Percentiles rank a stretch among this genome's conserved stretches.
These are phyloP conservation scores for Yamadazyma tumulicola DNA, from an alignment of 805 yeast genomes.

Conservation along the genomic window DNA sequence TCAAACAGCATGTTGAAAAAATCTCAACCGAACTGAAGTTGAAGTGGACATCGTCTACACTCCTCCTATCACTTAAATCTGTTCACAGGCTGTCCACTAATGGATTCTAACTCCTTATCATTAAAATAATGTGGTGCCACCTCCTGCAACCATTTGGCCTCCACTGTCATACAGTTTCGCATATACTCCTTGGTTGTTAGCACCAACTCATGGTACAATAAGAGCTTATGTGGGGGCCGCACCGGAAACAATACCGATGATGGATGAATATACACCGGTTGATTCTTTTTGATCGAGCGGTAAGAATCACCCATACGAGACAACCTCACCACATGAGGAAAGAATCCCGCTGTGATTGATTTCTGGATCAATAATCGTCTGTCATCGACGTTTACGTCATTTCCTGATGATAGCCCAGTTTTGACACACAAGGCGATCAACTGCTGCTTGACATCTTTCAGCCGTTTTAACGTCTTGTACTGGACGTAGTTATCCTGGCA, in stretches of 20 bases:
- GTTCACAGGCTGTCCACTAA: background rate
- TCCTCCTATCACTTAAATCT: constrained; percentile 1
- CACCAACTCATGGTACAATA: constrained; percentile 81
- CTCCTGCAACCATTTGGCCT: constrained; percentile 69
- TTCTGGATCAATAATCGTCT: constrained; percentile 36
- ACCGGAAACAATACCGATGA: constrained; percentile 64
- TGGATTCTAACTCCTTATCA: constrained; percentile 20
- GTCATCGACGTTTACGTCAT: constrained; percentile 6
- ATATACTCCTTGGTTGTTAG: constrained; percentile 85
- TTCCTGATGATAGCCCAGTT: constrained; percentile 34
- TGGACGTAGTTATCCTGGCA: constrained; percentile 82
- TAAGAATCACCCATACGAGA: constrained; percentile 66
- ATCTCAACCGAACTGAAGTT: too few relatives aligned
- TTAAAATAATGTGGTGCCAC: constrained; percentile 64
- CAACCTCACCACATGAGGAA: constrained; percentile 61
- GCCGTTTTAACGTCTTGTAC: constrained; percentile 65
- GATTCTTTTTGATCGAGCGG: constrained; percentile 60
- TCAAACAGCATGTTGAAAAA: too few relatives aligned
- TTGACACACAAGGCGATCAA: constrained; percentile 56
- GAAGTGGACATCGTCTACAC: too few relatives aligned
- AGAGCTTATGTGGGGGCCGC: constrained; percentile 69
- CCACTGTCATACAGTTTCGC: constrained; percentile 72
- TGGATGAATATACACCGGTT: constrained; percentile 82
- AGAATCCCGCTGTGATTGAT: constrained; percentile 64
- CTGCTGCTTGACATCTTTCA: constrained; percentile 69